These are phyloP conservation scores for Vaccinium darrowii DNA, from an alignment of 148 eudicot genomes.

Conservation along the genomic window DNA sequence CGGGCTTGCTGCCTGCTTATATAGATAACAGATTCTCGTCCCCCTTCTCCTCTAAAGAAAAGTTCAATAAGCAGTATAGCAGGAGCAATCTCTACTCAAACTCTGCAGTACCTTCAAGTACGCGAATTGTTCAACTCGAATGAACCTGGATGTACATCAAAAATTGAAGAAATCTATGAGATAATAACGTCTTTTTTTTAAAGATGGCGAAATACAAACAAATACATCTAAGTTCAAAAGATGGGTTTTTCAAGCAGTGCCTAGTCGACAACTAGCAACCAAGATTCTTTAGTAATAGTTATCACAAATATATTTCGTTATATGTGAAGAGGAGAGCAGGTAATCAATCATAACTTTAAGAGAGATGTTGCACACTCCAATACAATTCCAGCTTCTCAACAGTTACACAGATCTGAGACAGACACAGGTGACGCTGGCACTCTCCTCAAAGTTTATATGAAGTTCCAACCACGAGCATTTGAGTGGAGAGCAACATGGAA, in stretches of 20 bases:
- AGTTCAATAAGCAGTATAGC: neutral
- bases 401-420: neutral
- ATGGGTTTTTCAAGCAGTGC: neutral
- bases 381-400: neutral
- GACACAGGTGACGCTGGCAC: neutral
- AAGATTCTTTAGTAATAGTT: neutral
- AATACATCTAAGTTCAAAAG: neutral
- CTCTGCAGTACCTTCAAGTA: slow-evolving; percentile 80
- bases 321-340: neutral
- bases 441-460: neutral
- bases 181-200: neutral
- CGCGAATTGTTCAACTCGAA: slow-evolving; percentile 63
- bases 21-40: neutral
- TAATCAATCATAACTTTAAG: too few species aligned
- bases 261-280: neutral
- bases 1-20: neutral
- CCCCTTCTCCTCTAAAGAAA: neutral
- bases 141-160: slow-evolving; percentile 45
- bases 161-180: neutral
- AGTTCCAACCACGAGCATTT: neutral
- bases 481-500: neutral
- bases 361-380: too few species aligned
- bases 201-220: neutral
- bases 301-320: neutral
- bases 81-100: slow-evolving; percentile 65